These are phyloP conservation scores for Emericellopsis cladophorae DNA, from an alignment of 2,329 filamentous ascomycete species.

Conservation along the genomic window DNA sequence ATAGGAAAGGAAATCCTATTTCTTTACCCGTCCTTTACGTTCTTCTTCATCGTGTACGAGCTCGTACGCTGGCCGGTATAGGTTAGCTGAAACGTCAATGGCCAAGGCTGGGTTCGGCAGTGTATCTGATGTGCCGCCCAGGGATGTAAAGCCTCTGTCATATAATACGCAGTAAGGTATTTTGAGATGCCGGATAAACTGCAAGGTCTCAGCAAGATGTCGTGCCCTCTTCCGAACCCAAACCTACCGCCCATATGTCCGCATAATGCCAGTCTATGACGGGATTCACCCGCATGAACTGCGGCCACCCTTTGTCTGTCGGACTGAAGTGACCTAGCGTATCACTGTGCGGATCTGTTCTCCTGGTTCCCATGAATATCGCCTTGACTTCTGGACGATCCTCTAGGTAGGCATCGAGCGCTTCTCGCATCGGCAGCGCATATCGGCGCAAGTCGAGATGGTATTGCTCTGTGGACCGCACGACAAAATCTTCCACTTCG, in stretches of 20 bases:
- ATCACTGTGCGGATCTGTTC: conserved; percentile 85
- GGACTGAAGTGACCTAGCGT: conserved; percentile 69
- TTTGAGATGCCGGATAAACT: conserved; percentile 69
- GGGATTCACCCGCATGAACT: conserved; percentile 86
- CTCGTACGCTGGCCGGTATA: conserved; percentile 64
- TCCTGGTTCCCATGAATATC: conserved; percentile 49
- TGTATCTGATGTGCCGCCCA: conserved; percentile 86
- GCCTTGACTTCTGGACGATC: conserved; percentile 54
- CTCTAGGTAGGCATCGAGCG: conserved; percentile 63
- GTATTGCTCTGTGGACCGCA: conserved; percentile 51
- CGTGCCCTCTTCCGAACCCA: not conserved
- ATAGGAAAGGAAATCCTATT: conserved; percentile 11
- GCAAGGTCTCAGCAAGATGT: not conserved
- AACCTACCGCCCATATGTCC: conserved; percentile 82
- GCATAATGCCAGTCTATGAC: conserved; percentile 90
- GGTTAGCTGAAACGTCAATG: conserved; percentile 15
- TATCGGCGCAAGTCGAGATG: conserved; percentile 66
- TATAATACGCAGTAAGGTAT: conserved; percentile 83
- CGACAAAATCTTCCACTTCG: conserved; percentile 78
- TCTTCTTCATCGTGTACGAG: conserved; percentile 65
- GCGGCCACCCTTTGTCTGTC: conserved; percentile 83
- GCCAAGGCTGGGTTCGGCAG: conserved; percentile 71
- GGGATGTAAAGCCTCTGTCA: conserved; percentile 75
- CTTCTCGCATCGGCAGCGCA: conserved; percentile 65
- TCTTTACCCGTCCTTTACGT: conserved; percentile 56